Base-by-base conservation (phyloP, 768 basidiomycete genomes). In the Neoboletus subvelutipes region DNA sequence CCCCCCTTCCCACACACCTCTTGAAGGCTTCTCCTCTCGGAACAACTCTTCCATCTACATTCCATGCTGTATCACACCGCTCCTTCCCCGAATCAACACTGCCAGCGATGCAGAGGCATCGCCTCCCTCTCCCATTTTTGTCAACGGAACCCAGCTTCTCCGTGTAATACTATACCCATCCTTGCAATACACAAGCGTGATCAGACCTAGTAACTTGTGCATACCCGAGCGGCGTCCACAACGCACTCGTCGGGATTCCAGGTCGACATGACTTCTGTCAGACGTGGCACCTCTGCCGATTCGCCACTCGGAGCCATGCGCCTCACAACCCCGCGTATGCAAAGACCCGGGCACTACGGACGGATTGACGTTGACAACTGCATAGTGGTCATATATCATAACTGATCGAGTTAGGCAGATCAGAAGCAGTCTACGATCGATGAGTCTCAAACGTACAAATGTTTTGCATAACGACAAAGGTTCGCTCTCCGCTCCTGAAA, bases 1-100 rank as follows among this genome's bases (percentile, higher is more conserved):
- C 58, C 34, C 5, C 31, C 61, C 52, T 62, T 51, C 47, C 61
- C 61, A 62, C 60, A 12, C 52, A 26, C 15, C 12, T 12, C 15
- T 24, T n/a, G n/a, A n/a, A n/a, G n/a, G n/a, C n/a, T n/a, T n/a
- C n/a, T 28, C 43, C 28, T 28, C 40, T 33, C 56, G 56, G 57
- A 33, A 45, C 55, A 46, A 3, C 33, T 7, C 20, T 45, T 24
- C 9, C 8, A 36, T 33, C 31, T 39, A 28, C n/a, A n/a, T n/a
- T n/a, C 5, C 20, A 52, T 31, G 50, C 50, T 52, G 40, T 52
- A 52, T 11, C 49, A 28, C 41, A 41, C 40, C 40, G 40, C 40
- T n/a, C 24, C 37, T 20, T 28, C 28, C 34, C 52, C n/a, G 33
- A 50, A 54, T 52, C 52, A 54, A 52, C 52, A 54, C 52, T 17